phyloP scores from a whole-genome alignment of 176 grass and related monocot species.

The Elaeis guineensis region DNA sequence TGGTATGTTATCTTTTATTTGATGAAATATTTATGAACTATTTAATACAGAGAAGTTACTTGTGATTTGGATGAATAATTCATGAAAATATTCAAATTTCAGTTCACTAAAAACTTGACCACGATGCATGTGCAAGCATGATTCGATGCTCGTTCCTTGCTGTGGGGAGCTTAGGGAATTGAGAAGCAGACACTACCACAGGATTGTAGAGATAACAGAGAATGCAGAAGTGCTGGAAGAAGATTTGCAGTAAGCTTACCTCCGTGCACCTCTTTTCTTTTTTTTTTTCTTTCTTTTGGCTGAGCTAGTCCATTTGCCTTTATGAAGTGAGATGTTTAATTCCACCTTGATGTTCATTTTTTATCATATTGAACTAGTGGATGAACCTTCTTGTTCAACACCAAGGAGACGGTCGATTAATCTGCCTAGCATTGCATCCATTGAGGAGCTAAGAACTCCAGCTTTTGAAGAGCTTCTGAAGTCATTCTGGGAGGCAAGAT shows the following conservation, averaged over 20 bases:
- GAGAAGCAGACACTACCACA: constrained; percentile 62
- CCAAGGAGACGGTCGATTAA: constrained; percentile 65
- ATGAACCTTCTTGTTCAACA: constrained; percentile 78
- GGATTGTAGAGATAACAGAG: constrained; percentile 69
- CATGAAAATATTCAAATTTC: not conserved
- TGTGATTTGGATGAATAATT: too few relatives aligned
- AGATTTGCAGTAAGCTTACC: constrained; percentile 64
- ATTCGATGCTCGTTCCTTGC: constrained; percentile 55
- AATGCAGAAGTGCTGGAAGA: constrained; percentile 79
- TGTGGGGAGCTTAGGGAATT: constrained; percentile 63
- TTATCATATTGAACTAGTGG: constrained; percentile 34
- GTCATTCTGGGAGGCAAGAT: constrained; percentile 47
- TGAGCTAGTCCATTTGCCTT: too few relatives aligned
- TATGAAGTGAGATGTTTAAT: too few relatives aligned
- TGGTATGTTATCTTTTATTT: too few relatives aligned
- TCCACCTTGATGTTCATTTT: too few relatives aligned
- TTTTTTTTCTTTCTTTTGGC: too few relatives aligned
- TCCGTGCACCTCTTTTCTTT: too few relatives aligned
- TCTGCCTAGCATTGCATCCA: constrained; percentile 55
- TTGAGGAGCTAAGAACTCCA: constrained; percentile 76
- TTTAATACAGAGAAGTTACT: too few relatives aligned
- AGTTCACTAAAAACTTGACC: constrained; percentile 85
- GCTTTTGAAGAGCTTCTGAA: constrained; percentile 72
- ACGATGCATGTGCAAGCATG: constrained; percentile 66
- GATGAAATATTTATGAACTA: too few relatives aligned